Base-by-base conservation (phyloP, 371 early-diverging fungal species). In the Mortierella polycephala region DNA sequence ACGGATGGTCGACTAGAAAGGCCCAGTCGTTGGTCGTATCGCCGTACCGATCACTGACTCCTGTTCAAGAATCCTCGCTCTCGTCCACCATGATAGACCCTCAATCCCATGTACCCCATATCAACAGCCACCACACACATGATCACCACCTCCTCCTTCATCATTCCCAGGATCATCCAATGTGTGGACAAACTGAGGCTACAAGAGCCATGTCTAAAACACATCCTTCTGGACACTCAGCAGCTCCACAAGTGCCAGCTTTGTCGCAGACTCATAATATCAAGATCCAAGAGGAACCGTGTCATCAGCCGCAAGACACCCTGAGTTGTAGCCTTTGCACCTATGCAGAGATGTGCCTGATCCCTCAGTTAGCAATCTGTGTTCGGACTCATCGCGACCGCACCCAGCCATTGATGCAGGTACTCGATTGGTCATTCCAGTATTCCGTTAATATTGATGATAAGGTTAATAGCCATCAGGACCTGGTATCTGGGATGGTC, bases 401-500 rank as follows among this genome's bases (percentile, higher is more conserved):
- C 3, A 18, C 37, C 0, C 58, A 55, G 10, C 69, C 75, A 1
- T 42, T 69, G 39, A 75, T 75, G 64, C 70, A 69, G 44, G 62
- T 69, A 13, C 46, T 75, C n/a, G 65, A 69, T 37, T 63, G 65
- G 65, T 46, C 62, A 3, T 7, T 75, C 23, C 60, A 59, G 40
- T 8, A 65, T 21, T 6, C 47, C 1, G 46, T 75, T 0, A 40
- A 69, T 30, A n/a, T 74, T 1, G 52, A 60, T 12, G 69, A 60
- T 30, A 5, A 4, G 8, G 61, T n/a, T 0, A 45, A 66, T 12
- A 44, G 50, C 37, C 75, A 75, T 53, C 75, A 68, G 20, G 75
- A 69, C 37, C 21, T 75, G 60, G 41, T 75, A 53, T 75, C 75
- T 10, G 65, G 70, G 1, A 60, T 69, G 69, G 75, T 66, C 7